Percentiles rank a stretch among this genome's conserved stretches.
Evolutionary conservation across 306 rosid species (phyloP).

Genomic region (Lablab purpureus): DNA sequence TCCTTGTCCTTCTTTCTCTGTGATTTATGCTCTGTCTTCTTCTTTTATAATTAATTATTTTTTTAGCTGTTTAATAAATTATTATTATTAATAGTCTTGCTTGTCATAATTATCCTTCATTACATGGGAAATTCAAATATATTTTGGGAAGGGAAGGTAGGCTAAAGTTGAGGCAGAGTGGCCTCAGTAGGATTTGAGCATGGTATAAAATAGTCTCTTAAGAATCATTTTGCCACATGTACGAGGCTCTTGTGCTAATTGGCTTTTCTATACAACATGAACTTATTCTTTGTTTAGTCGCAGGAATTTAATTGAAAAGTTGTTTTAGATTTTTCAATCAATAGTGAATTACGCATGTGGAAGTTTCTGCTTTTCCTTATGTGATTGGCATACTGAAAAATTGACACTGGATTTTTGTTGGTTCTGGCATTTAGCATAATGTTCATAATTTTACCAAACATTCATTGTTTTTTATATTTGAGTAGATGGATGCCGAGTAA

Average conservation of each 20-base stretch:
- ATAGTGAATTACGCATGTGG: background rate
- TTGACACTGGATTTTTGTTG: slow-evolving; percentile 14
- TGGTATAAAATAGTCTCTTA: slow-evolving; percentile 24
- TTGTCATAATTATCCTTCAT: background rate
- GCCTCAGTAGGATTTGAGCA: background rate
- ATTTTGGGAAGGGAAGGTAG: background rate
- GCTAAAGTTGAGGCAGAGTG: slow-evolving; percentile 12
- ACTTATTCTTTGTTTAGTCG: slow-evolving; percentile 17
- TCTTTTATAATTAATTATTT: background rate
- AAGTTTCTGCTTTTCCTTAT: slow-evolving; percentile 34
- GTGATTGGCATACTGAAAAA: slow-evolving; percentile 27
- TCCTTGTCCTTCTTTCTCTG: slow-evolving; percentile 9
- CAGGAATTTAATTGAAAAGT: slow-evolving; percentile 4
- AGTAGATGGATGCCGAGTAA: slow-evolving; percentile 38
- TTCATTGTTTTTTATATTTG: slow-evolving; percentile 32
- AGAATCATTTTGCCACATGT: slow-evolving; percentile 4
- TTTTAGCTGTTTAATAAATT: too few relatives aligned
- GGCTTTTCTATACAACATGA: background rate
- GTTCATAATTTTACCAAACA: slow-evolving; percentile 25
- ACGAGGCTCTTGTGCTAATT: background rate
- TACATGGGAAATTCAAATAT: background rate
- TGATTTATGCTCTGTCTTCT: slow-evolving; percentile 6
- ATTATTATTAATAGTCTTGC: background rate
- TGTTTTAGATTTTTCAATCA: slow-evolving; percentile 36
- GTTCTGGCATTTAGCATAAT: slow-evolving; percentile 9